A percentile compares a stretch with the other conserved stretches of the same genome.
phyloP scores from a whole-genome alignment of 1,284 basidiomycete genomes.

The Naganishia albida region DNA sequence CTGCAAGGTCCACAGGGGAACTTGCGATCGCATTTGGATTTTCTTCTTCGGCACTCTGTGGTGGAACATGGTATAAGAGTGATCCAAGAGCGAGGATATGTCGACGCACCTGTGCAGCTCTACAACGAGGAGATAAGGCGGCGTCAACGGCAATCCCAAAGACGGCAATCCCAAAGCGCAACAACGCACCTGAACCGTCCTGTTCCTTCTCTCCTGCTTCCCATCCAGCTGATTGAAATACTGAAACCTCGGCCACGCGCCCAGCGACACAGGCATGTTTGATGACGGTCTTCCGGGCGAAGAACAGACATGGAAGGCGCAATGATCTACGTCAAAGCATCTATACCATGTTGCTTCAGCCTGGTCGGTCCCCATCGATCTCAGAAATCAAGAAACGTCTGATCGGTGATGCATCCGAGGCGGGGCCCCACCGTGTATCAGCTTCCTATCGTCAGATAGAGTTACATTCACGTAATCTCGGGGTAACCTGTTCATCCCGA shows the following conservation, averaged over 20 bases:
- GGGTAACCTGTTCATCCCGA: too few relatives aligned
- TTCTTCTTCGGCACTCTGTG: conserved; percentile 21
- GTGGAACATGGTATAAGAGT: neutral
- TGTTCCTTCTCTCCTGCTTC: conserved; percentile 23
- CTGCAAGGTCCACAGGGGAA: conserved; percentile 31
- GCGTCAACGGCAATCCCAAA: neutral
- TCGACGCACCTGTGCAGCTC: conserved; percentile 23
- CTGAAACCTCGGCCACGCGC: conserved; percentile 18
- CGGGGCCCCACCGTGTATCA: too few relatives aligned
- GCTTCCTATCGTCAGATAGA: too few relatives aligned
- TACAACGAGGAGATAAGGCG: neutral
- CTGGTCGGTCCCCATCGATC: too few relatives aligned
- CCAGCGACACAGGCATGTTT: too few relatives aligned
- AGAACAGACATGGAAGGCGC: too few relatives aligned
- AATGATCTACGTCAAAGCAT: too few relatives aligned
- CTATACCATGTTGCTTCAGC: too few relatives aligned
- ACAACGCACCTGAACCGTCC: conserved; percentile 21
- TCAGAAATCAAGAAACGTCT: too few relatives aligned
- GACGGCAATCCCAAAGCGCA: neutral
- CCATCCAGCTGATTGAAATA: conserved; percentile 26
- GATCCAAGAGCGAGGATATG: neutral
- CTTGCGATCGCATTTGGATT: conserved; percentile 32
- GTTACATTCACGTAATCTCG: too few relatives aligned
- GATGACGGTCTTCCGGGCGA: too few relatives aligned
- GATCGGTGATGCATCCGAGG: too few relatives aligned